Evolutionary conservation across 805 yeast genomes (phyloP).

Genomic region (Kazachstania taianensis): DNA sequence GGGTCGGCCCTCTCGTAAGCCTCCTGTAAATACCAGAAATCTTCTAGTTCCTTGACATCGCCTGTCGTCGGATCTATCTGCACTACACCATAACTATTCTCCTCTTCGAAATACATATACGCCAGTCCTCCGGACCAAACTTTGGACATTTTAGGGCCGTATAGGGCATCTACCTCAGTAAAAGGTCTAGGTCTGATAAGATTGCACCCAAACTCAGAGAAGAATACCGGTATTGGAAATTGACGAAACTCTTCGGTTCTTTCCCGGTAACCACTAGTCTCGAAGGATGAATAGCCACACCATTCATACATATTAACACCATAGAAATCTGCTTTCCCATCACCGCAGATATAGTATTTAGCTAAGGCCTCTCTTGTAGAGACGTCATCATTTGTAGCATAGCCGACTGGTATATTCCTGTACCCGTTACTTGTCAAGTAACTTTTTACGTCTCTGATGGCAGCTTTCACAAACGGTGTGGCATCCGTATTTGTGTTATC

Average conservation of each 20-base stretch:
- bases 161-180: slow-evolving; percentile 58
- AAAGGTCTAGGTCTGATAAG: slow-evolving; percentile 55
- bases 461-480: slow-evolving; percentile 92
- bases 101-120: slow-evolving; percentile 74
- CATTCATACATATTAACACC: slow-evolving; percentile 85
- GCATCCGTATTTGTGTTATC: slow-evolving; percentile 75
- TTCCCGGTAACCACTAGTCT: slow-evolving; percentile 53
- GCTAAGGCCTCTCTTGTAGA: slow-evolving; percentile 73
- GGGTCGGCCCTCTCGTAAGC: slow-evolving; percentile 44
- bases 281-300: slow-evolving; percentile 63
- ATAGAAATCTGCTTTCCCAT: slow-evolving; percentile 56
- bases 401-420: slow-evolving; percentile 85
- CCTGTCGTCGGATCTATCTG: slow-evolving; percentile 32
- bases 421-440: slow-evolving; percentile 55
- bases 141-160: slow-evolving; percentile 56
- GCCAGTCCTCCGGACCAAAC: slow-evolving; percentile 85
- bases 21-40: slow-evolving; percentile 46
- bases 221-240: slow-evolving; percentile 63
- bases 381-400: slow-evolving; percentile 82
- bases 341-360: slow-evolving; percentile 77
- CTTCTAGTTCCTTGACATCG: slow-evolving; percentile 44
- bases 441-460: slow-evolving; percentile 76
- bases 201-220: slow-evolving; percentile 79
- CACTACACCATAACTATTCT: slow-evolving; percentile 65
- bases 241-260: slow-evolving; percentile 53